phyloP scores from a whole-genome alignment of 2,329 filamentous ascomycete species.

The Fusarium haematococcum region DNA sequence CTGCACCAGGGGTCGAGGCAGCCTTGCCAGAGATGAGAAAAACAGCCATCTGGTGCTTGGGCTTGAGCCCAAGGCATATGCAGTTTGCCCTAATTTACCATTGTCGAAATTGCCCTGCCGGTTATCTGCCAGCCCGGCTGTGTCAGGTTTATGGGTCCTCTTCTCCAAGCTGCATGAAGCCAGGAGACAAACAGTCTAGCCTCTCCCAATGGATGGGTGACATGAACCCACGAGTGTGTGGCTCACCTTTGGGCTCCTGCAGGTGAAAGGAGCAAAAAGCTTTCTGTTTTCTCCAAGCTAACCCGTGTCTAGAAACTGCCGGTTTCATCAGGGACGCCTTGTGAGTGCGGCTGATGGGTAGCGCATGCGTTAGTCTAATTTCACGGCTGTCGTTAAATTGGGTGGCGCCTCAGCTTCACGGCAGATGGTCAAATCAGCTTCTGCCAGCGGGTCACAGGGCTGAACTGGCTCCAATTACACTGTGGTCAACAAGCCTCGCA shows the following conservation, averaged over 20 bases:
- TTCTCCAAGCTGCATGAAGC: not conserved
- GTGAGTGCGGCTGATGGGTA: not conserved
- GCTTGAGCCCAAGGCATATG: not conserved
- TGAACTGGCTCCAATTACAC: constrained; percentile 20
- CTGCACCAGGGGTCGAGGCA: not conserved
- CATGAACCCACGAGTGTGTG: not conserved
- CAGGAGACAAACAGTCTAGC: not conserved
- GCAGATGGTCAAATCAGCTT: constrained; percentile 34
- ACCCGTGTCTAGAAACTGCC: not conserved
- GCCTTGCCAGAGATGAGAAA: not conserved
- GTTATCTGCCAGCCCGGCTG: constrained; percentile 4
- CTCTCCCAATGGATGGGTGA: not conserved
- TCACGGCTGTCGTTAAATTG: constrained; percentile 33
- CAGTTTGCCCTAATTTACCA: not conserved
- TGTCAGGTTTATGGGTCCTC: constrained; percentile 23
- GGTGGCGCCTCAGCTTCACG: constrained; percentile 37
- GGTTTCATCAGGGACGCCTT: constrained; percentile 1
- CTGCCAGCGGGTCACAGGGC: constrained; percentile 34
- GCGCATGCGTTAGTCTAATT: constrained; percentile 20
- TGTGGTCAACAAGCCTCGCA: not conserved
- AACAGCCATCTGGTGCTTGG: constrained; percentile 10
- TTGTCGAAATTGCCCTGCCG: not conserved
- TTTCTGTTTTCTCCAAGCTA: not conserved
- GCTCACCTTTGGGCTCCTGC: not conserved
- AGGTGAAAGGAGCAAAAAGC: not conserved